Evolutionary conservation across 2,329 filamentous ascomycete genomes (phyloP).

Genomic region (Colletotrichum truncatum): DNA sequence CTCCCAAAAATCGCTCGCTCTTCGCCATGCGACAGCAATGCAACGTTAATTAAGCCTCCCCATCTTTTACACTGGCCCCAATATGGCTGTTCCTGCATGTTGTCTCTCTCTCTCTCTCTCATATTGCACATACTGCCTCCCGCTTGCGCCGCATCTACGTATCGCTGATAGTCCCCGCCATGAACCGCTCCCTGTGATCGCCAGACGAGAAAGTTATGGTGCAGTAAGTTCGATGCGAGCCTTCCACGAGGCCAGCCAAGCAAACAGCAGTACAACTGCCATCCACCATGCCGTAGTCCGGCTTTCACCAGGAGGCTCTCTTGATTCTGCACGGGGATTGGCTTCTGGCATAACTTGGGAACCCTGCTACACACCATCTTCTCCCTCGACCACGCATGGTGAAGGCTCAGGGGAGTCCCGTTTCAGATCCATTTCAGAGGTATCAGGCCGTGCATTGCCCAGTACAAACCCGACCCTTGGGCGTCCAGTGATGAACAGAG

Average conservation of each 20-base stretch:
- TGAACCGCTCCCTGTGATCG: background rate
- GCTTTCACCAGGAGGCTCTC: slow-evolving; percentile 17
- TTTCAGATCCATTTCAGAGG: slow-evolving; percentile 47
- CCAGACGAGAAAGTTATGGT: background rate
- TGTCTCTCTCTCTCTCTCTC: background rate
- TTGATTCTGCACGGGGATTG: slow-evolving; percentile 28
- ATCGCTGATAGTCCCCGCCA: slow-evolving; percentile 4
- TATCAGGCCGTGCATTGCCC: slow-evolving; percentile 34
- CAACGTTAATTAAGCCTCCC: slow-evolving; percentile 19
- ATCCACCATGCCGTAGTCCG: slow-evolving; percentile 11
- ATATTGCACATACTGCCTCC: background rate
- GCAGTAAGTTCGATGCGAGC: background rate
- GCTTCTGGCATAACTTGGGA: slow-evolving; percentile 4
- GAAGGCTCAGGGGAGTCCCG: slow-evolving; percentile 38
- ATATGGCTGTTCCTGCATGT: slow-evolving; percentile 7
- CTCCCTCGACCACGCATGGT: slow-evolving; percentile 34
- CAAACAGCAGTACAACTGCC: slow-evolving; percentile 4
- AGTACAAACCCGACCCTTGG: slow-evolving; percentile 13
- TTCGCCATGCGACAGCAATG: slow-evolving; percentile 8
- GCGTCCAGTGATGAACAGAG: slow-evolving; percentile 25
- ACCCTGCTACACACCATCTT: slow-evolving; percentile 30
- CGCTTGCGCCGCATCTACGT: background rate
- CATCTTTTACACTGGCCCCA: background rate
- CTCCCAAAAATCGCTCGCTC: too few species aligned
- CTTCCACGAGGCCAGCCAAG: slow-evolving; percentile 8